phyloP scores from a whole-genome alignment of 345 rosid species.

The Ceriops decandra region DNA sequence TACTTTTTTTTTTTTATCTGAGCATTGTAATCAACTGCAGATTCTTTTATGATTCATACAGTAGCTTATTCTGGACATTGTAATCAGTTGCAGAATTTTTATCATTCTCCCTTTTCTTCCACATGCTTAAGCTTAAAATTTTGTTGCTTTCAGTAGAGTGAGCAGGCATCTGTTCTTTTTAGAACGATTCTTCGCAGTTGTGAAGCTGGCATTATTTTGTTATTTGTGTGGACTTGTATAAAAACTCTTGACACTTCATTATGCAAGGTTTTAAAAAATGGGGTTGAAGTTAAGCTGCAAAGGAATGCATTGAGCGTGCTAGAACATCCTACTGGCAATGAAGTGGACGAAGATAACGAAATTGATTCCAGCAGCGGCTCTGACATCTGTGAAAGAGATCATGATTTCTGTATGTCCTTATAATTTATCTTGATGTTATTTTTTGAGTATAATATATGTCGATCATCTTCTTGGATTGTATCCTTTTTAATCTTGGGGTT shows the following conservation, averaged over 20 bases:
- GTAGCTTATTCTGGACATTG: too few species aligned
- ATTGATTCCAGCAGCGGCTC: constrained; percentile 56
- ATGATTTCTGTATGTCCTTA: constrained; percentile 39
- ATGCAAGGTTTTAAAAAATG: constrained; percentile 65
- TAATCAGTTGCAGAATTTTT: too few species aligned
- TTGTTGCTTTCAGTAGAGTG: too few species aligned
- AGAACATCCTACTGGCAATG: constrained; percentile 73
- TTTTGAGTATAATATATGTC: background rate
- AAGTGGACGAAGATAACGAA: constrained; percentile 51
- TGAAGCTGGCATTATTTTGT: too few species aligned
- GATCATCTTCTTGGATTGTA: background rate
- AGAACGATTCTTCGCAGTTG: too few species aligned
- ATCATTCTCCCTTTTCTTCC: too few species aligned
- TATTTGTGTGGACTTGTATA: too few species aligned
- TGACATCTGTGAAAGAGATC: constrained; percentile 50
- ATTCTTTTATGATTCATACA: too few species aligned
- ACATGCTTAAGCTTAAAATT: too few species aligned
- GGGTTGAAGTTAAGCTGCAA: constrained; percentile 72
- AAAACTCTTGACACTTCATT: background rate
- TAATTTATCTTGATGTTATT: background rate
- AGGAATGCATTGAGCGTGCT: constrained; percentile 75
- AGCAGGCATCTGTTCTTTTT: too few species aligned
- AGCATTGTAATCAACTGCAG: too few species aligned
- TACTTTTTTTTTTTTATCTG: too few species aligned
- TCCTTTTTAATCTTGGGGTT: background rate